Conservation (phyloP, 495 filamentous ascomycete genomes). For the Entonaema liquescens region DNA sequence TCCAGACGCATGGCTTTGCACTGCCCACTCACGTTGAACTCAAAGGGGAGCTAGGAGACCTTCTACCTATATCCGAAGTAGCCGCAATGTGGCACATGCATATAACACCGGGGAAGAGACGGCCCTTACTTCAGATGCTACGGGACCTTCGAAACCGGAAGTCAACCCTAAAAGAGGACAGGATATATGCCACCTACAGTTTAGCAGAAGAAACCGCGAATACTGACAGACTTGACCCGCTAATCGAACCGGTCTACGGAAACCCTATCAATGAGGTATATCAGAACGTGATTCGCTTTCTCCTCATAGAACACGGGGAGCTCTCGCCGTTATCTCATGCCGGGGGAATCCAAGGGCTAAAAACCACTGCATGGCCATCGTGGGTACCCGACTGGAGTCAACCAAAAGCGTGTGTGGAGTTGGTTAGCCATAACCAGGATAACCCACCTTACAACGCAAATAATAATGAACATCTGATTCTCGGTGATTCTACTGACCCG, state of each 20-base stretch:
- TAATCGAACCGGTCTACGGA: slow-evolving; percentile 33
- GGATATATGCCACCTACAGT: slow-evolving; percentile 32
- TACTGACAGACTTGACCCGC: slow-evolving; percentile 17
- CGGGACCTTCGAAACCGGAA: slow-evolving; percentile 29
- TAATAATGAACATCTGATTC: slow-evolving; percentile 12
- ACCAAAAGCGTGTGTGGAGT: slow-evolving; percentile 21
- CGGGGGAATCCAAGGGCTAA: slow-evolving; percentile 24
- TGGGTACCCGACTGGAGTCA: slow-evolving; percentile 36
- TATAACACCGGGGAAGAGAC: slow-evolving; percentile 13
- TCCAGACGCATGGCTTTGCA: slow-evolving; percentile 25
- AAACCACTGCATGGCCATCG: slow-evolving; percentile 20
- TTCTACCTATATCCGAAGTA: slow-evolving; percentile 22
- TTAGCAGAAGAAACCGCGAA: slow-evolving; percentile 29
- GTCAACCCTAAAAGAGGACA: slow-evolving; percentile 29
- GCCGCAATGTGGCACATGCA: slow-evolving; percentile 31
- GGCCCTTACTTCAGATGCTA: slow-evolving; percentile 26
- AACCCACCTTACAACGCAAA: slow-evolving; percentile 16
- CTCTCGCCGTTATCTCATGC: slow-evolving; percentile 30
- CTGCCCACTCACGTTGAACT: slow-evolving; percentile 18
- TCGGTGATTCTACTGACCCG: slow-evolving; percentile 19
- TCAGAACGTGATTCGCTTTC: slow-evolving; percentile 21
- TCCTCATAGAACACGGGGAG: slow-evolving; percentile 28
- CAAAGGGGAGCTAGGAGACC: slow-evolving; percentile 18
- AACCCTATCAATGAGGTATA: slow-evolving; percentile 14
- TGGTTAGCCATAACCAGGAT: slow-evolving; percentile 9